Evolutionary conservation across 441 rosid genomes (phyloP).

Genomic region (Croton setiger): DNA sequence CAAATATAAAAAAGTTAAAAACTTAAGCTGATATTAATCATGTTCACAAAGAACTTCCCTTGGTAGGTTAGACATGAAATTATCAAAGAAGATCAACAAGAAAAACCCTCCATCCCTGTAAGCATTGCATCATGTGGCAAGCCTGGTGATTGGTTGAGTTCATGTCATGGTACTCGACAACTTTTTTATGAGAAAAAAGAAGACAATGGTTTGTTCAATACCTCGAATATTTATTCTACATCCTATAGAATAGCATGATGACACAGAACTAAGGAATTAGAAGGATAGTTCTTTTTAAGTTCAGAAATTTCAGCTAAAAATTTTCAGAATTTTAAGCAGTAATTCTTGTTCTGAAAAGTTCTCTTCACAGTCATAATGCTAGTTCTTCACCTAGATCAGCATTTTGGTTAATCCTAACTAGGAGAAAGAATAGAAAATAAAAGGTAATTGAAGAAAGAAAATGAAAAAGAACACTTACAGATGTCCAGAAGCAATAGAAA

Average conservation of each 20-base stretch:
- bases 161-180: not conserved
- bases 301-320: not conserved
- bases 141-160: not conserved
- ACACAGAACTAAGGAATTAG: not conserved
- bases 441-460: slow-evolving; percentile 9
- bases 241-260: not conserved
- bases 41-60: not conserved
- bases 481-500: slow-evolving; percentile 98
- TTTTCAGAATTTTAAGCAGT: not conserved
- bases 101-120: not conserved
- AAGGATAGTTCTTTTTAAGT: not conserved
- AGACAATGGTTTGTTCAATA: not conserved
- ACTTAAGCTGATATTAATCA: not conserved
- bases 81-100: not conserved
- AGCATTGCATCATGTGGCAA: not conserved
- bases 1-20: not conserved
- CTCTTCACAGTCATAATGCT: not conserved
- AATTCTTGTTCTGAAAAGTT: not conserved
- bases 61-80: not conserved
- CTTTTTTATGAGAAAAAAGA: no score
- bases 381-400: not conserved
- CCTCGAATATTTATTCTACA: not conserved
- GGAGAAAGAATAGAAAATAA: not conserved
- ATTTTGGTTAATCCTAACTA: not conserved
- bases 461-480: slow-evolving; percentile 54